These are phyloP conservation scores for Pestalotiopsis sp. DNA, from an alignment of 2,329 filamentous ascomycete genomes.

Conservation along the genomic window DNA sequence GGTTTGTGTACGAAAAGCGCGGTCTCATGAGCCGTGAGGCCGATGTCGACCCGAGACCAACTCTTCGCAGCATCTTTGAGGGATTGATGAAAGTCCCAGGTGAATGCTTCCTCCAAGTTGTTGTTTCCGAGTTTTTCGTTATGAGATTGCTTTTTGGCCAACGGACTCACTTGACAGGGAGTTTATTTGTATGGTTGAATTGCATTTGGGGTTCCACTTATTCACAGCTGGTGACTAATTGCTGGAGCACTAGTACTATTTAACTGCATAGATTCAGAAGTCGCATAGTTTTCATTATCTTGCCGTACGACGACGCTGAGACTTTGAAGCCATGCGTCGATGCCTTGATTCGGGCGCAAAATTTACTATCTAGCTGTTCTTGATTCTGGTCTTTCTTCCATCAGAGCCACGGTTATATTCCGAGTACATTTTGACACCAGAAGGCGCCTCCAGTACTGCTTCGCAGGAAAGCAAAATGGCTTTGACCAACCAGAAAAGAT, in stretches of 20 bases:
- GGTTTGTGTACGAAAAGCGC: not conserved
- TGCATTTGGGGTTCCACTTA: not conserved
- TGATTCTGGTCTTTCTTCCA: not conserved
- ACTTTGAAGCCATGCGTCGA: not conserved
- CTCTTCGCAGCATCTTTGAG: constrained; percentile 1
- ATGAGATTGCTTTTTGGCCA: constrained; percentile 1
- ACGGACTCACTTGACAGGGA: not conserved
- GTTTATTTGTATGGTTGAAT: not conserved
- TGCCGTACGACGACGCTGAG: not conserved
- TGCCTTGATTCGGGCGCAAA: not conserved
- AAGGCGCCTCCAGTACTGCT: not conserved
- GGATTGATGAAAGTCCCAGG: not conserved
- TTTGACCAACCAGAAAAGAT: no score
- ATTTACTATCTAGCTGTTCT: not conserved
- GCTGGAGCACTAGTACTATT: not conserved
- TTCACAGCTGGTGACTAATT: not conserved
- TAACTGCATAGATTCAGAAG: not conserved
- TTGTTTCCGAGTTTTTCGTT: not conserved
- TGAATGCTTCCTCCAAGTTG: not conserved
- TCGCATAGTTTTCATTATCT: not conserved
- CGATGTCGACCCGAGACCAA: not conserved
- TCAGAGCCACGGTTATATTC: not conserved
- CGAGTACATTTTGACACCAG: not conserved
- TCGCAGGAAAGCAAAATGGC: not conserved
- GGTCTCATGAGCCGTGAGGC: constrained; percentile 3